Evolutionary conservation across 257 asterid genomes (phyloP).

Genomic region (Nicotiana undulata): DNA sequence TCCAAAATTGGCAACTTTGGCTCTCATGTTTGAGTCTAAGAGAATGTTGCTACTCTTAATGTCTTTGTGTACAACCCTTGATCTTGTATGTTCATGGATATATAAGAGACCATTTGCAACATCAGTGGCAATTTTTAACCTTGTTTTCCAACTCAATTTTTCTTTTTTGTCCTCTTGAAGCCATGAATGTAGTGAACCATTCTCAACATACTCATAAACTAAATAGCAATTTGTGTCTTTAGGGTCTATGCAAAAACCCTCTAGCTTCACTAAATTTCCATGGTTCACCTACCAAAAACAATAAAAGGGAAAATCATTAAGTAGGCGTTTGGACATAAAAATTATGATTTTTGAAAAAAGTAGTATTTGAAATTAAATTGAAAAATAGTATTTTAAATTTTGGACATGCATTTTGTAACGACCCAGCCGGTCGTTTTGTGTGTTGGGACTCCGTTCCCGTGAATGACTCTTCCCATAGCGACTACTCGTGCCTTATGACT

Average conservation of each 20-base stretch:
- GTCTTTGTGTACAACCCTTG: slow-evolving; percentile 90
- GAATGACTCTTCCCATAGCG: no score
- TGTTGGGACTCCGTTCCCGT: no score
- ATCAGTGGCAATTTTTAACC: slow-evolving; percentile 66
- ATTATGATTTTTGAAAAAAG: no score
- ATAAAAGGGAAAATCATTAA: neutral
- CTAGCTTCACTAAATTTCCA: slow-evolving; percentile 89
- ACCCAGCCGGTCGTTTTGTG: no score
- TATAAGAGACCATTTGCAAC: slow-evolving; percentile 91
- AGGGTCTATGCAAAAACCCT: slow-evolving; percentile 86
- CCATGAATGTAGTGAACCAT: slow-evolving; percentile 79
- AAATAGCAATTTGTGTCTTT: slow-evolving; percentile 80
- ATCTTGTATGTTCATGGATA: slow-evolving; percentile 95
- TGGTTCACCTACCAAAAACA: slow-evolving; percentile 69
- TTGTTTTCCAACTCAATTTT: slow-evolving; percentile 62
- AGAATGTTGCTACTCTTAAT: slow-evolving; percentile 88
- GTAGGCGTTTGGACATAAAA: no score
- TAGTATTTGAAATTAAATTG: no score
- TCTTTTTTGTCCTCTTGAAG: slow-evolving; percentile 45
- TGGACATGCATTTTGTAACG: no score
- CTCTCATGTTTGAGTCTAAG: slow-evolving; percentile 79
- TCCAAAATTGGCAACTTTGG: slow-evolving; percentile 90
- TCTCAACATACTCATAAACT: slow-evolving; percentile 73
- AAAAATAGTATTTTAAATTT: no score
- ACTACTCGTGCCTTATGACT: no score